Percentiles rank a stretch among this genome's conserved stretches.
Evolutionary conservation across 345 rosid genomes (phyloP).

Genomic region (Brassica napus): Da-Ae NC_063438.1:27556001-27556500

Average conservation of each 20-base stretch:
- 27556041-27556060: constrained; percentile 8
- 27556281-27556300: constrained; percentile 45
- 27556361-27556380: constrained; percentile 58
- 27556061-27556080: constrained; percentile 25
- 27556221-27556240: constrained; percentile 63
- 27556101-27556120: constrained; percentile 52
- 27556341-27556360: constrained; percentile 60
- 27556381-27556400: constrained; percentile 64
- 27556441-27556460: constrained; percentile 78
- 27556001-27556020: background rate
- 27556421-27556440: constrained; percentile 59
- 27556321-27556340: constrained; percentile 58
- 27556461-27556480: constrained; percentile 60
- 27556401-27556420: constrained; percentile 50
- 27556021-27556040: background rate
- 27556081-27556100: background rate
- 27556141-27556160: constrained; percentile 66
- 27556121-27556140: constrained; percentile 53
- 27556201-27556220: constrained; percentile 73
- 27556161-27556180: constrained; percentile 61
- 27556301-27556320: constrained; percentile 44
- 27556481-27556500: constrained; percentile 67
- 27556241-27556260: constrained; percentile 64
- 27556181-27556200: constrained; percentile 57
- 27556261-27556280: constrained; percentile 53